These are phyloP conservation scores for Penicillium parvum DNA, from an alignment of 495 filamentous ascomycete genomes.

Conservation along the genomic window DNA sequence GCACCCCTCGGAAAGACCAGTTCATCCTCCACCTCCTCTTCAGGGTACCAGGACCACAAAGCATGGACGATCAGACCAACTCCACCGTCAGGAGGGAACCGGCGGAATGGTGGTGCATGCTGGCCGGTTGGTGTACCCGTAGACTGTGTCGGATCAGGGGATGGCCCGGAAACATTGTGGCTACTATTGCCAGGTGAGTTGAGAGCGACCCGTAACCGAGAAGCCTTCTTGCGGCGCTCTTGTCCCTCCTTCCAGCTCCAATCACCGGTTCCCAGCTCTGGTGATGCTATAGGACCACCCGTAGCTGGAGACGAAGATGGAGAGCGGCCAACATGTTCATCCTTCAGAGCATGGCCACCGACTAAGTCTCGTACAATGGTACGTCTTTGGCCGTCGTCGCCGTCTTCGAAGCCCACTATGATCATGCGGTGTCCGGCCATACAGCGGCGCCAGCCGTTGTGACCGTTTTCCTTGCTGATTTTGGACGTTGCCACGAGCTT, in stretches of 20 bases:
- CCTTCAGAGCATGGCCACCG: conserved; percentile 60
- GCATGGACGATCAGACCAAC: conserved; percentile 58
- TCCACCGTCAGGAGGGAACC: conserved; percentile 69
- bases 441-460: conserved; percentile 76
- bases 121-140: conserved; percentile 10
- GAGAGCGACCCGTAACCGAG: conserved; percentile 26
- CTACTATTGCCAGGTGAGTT: conserved; percentile 3
- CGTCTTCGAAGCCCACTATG: conserved; percentile 66
- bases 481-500: conserved; percentile 54
- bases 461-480: conserved; percentile 69
- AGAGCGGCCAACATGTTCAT: conserved; percentile 42
- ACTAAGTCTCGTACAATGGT: conserved; percentile 62
- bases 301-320: conserved; percentile 16
- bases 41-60: conserved; percentile 69
- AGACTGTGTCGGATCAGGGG: conserved; percentile 11
- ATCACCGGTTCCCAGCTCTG: conserved; percentile 30
- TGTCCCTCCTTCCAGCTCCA: conserved; percentile 51
- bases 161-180: conserved; percentile 5
- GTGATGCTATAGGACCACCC: conserved; percentile 17
- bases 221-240: conserved; percentile 46
- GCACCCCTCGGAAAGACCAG: conserved; percentile 77
- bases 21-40: conserved; percentile 61
- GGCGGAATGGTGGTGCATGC: conserved; percentile 17
- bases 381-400: conserved; percentile 51
- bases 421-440: conserved; percentile 78